These are phyloP conservation scores for Lodderomyces beijingensis DNA, from an alignment of 1,139 yeast genomes.

Conservation along the genomic window DNA sequence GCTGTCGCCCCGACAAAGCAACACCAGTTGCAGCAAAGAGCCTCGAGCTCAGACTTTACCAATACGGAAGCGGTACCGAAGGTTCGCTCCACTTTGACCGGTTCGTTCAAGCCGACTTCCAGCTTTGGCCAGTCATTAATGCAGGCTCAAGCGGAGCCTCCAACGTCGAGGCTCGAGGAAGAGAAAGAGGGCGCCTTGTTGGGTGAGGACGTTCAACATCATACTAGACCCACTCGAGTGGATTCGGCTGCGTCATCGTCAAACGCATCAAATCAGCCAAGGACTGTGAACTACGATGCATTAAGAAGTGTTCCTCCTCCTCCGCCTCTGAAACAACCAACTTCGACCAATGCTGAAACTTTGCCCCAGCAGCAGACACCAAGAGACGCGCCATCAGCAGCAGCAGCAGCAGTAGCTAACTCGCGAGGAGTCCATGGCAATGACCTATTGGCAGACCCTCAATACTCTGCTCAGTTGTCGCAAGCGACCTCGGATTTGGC, in stretches of 20 bases:
- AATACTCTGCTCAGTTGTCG: constrained; percentile 63
- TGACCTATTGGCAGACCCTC: constrained; percentile 52
- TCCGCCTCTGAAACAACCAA: constrained; percentile 20
- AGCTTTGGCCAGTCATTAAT: constrained; percentile 62
- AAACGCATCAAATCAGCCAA: constrained; percentile 12
- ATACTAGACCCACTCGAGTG: constrained; percentile 1
- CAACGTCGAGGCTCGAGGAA: constrained; percentile 11
- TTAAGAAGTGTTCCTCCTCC: constrained; percentile 49
- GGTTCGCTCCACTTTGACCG: constrained; percentile 34
- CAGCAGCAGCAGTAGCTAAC: too few relatives aligned
- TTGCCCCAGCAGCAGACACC: constrained; percentile 12
- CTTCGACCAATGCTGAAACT: constrained; percentile 1
- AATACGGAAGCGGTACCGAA: constrained; percentile 33
- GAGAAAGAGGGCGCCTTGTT: constrained; percentile 24
- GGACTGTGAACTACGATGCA: constrained; percentile 41
- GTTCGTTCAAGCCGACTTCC: constrained; percentile 56
- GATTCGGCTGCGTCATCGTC: constrained; percentile 8
- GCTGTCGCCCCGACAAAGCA: constrained; percentile 4
- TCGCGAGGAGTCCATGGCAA: too few relatives aligned
- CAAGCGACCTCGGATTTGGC: constrained; percentile 84
- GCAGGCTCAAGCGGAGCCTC: constrained; percentile 22
- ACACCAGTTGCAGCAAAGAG: constrained; percentile 15
- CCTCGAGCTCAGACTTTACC: constrained; percentile 34
- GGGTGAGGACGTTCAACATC: constrained; percentile 26
- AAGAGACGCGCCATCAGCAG: constrained; percentile 11